Evolutionary conservation across 257 asterid species (phyloP).

Genomic region (Sherardia arvensis): DNA sequence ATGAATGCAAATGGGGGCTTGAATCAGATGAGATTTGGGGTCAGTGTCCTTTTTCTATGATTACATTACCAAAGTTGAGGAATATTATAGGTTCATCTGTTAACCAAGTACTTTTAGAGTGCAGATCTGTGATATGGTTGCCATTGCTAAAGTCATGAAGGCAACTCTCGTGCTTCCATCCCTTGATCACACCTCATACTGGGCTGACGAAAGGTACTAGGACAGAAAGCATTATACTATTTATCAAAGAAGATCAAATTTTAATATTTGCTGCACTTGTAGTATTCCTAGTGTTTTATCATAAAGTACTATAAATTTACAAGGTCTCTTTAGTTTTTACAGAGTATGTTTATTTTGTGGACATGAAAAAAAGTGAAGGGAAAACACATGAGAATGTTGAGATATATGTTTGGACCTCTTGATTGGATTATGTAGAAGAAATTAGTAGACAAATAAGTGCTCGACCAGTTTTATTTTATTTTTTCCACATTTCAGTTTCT

Average conservation of each 20-base stretch:
- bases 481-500: too few species aligned
- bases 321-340: too few species aligned
- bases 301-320: too few species aligned
- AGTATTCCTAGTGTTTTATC: too few species aligned
- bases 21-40: constrained; percentile 99
- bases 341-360: too few species aligned
- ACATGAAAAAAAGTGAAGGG: too few species aligned
- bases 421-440: too few species aligned
- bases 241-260: background rate
- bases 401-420: too few species aligned
- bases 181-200: constrained; percentile 89
- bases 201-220: constrained; percentile 89
- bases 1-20: constrained; percentile 95
- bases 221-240: background rate
- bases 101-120: constrained; percentile 60
- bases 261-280: background rate
- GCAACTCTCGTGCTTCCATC: constrained; percentile 93
- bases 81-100: constrained; percentile 34
- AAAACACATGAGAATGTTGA: too few species aligned
- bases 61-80: constrained; percentile 11
- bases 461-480: too few species aligned
- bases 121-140: constrained; percentile 99
- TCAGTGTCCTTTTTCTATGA: constrained; percentile 41
- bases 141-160: constrained; percentile 86
- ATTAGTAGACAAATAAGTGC: background rate